A percentile compares a stretch with the other conserved stretches of the same genome.
Conservation (phyloP, 805 yeast species). For the Zygoascus biomembranicola region DNA sequence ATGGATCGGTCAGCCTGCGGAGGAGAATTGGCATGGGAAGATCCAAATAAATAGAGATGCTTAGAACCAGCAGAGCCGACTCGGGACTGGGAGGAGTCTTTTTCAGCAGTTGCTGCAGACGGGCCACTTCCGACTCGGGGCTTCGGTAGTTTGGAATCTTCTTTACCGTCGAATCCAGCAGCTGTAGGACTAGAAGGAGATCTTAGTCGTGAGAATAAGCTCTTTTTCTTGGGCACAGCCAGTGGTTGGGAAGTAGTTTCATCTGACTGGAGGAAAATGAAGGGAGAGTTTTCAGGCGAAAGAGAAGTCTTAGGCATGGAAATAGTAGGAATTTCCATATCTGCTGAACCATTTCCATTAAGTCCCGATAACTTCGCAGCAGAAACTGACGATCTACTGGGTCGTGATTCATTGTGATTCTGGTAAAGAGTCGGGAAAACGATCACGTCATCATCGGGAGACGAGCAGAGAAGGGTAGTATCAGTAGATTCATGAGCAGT, state of each 20-base stretch:
- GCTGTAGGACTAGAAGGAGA: constrained; percentile 25
- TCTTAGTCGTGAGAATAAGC: constrained; percentile 8
- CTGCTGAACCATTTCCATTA: background rate
- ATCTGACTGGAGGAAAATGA: background rate
- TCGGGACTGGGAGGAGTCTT: background rate
- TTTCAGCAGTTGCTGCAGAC: background rate
- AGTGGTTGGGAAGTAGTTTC: background rate
- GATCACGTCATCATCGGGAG: constrained; percentile 3
- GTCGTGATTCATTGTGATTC: constrained; percentile 5
- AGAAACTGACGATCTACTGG: background rate
- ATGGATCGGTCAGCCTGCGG: background rate
- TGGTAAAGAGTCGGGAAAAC: constrained; percentile 19
- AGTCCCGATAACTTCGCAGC: background rate
- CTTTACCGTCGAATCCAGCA: constrained; percentile 7
- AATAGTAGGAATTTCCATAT: background rate
- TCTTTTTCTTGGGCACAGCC: background rate
- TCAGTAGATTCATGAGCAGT: background rate
- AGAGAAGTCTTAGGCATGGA: background rate
- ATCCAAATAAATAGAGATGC: constrained; percentile 1
- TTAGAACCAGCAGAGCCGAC: background rate
- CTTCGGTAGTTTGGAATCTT: background rate
- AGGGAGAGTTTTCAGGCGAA: background rate
- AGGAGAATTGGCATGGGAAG: background rate
- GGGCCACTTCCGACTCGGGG: background rate
- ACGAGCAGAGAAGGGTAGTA: background rate